Conservation (phyloP, 805 yeast species). For the Naumovozyma dairenensis region DNA sequence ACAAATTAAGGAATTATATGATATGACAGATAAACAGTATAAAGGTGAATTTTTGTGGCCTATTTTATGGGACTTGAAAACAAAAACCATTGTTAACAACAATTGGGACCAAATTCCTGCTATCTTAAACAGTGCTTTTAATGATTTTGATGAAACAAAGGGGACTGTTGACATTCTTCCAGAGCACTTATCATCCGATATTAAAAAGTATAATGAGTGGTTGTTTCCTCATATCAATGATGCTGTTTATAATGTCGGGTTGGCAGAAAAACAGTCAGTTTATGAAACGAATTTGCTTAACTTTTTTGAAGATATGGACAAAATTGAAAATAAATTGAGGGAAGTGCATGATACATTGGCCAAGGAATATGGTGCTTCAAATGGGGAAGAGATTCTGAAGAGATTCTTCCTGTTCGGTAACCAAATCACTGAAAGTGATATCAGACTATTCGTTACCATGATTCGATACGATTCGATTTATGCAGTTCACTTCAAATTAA, state of each 20-base stretch:
- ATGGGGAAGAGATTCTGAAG: slow-evolving; percentile 10
- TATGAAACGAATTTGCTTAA: slow-evolving; percentile 59
- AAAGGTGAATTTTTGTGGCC: slow-evolving; percentile 86
- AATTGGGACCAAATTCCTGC: slow-evolving; percentile 86
- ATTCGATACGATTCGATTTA: slow-evolving; percentile 87
- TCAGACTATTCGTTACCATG: slow-evolving; percentile 77
- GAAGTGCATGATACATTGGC: slow-evolving; percentile 30
- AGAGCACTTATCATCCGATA: slow-evolving; percentile 36
- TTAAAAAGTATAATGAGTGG: slow-evolving; percentile 77
- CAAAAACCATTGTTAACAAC: slow-evolving; percentile 75
- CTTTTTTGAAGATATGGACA: slow-evolving; percentile 59
- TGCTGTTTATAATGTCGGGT: slow-evolving; percentile 88
- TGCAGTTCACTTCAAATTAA: slow-evolving; percentile 90
- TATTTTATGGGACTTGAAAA: slow-evolving; percentile 81
- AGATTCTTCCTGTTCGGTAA: slow-evolving; percentile 47
- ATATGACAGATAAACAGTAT: slow-evolving; percentile 64
- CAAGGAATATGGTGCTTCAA: slow-evolving; percentile 10
- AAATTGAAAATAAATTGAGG: slow-evolving; percentile 52
- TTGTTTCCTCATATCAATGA: slow-evolving; percentile 77
- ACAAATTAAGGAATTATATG: slow-evolving; percentile 62
- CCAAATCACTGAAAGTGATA: slow-evolving; percentile 77
- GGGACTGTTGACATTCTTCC: slow-evolving; percentile 46
- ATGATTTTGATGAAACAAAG: slow-evolving; percentile 45
- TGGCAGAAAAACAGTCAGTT: slow-evolving; percentile 73
- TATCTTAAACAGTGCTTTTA: slow-evolving; percentile 67